Conservation (phyloP, 116 monocot species). For the Iris pallida region DNA sequence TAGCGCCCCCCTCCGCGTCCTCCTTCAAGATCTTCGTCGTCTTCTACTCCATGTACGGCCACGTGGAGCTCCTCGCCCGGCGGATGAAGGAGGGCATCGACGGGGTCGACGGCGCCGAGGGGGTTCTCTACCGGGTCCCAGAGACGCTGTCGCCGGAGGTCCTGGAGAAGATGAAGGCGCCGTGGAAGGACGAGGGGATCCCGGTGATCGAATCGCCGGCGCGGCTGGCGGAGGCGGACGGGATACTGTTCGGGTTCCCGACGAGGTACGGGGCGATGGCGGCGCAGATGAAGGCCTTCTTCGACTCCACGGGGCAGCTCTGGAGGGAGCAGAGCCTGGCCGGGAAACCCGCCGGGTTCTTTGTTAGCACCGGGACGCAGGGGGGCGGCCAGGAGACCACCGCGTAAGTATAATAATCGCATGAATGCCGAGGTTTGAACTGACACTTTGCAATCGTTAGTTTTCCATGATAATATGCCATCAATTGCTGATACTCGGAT, state of each 20-base stretch:
- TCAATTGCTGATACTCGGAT: no score
- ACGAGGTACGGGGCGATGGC: conserved; percentile 90
- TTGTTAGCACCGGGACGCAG: conserved; percentile 91
- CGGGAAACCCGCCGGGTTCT: conserved; percentile 95
- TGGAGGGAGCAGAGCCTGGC: conserved; percentile 83
- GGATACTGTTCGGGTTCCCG: conserved; percentile 87
- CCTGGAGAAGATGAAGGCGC: conserved; percentile 72
- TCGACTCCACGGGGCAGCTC: conserved; percentile 70
- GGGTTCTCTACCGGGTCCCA: conserved; percentile 70
- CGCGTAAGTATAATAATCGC: conserved; percentile 50
- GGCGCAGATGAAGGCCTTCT: conserved; percentile 98
- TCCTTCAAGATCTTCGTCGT: conserved; percentile 71
- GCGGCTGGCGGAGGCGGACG: conserved; percentile 71
- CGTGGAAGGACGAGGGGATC: conserved; percentile 40
- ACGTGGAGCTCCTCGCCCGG: conserved; percentile 74
- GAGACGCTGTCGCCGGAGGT: conserved; percentile 78
- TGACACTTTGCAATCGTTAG: no score
- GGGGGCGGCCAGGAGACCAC: conserved; percentile 97
- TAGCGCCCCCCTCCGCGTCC: not conserved
- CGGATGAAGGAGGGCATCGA: conserved; percentile 84
- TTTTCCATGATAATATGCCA: no score
- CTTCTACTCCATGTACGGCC: conserved; percentile 98
- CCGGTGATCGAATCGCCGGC: conserved; percentile 38
- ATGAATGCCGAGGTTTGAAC: no score
- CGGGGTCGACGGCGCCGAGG: conserved; percentile 60